Percentiles rank a stretch among this genome's conserved stretches.
Conservation (phyloP, 2,329 filamentous ascomycete species). For the Samsoniella hepiali region DNA sequence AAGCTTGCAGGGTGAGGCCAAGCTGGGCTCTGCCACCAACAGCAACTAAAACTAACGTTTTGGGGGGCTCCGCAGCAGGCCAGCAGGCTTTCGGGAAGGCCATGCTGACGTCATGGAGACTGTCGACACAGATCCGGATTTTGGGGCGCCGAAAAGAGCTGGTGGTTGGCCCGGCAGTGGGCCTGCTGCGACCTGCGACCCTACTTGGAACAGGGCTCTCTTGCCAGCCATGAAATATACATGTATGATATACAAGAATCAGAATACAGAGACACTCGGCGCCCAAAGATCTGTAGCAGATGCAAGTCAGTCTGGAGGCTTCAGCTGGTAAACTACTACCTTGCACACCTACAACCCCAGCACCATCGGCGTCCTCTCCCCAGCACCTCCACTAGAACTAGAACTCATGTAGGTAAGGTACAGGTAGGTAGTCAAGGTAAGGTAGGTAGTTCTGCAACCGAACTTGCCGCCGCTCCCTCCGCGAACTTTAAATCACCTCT, state of each 20-base stretch:
- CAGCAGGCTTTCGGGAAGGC: neutral
- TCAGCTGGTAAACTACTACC: too few species aligned
- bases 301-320: too few species aligned
- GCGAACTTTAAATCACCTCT: neutral
- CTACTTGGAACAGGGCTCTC: neutral
- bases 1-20: neutral
- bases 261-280: too few species aligned
- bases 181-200: neutral
- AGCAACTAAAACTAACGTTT: neutral
- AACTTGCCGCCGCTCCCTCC: neutral
- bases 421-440: too few species aligned
- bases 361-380: too few species aligned
- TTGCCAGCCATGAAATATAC: neutral
- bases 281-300: too few species aligned
- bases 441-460: neutral
- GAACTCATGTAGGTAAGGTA: too few species aligned
- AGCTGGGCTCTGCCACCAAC: conserved; percentile 1
- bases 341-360: too few species aligned
- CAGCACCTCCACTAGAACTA: too few species aligned
- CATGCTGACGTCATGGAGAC: conserved; percentile 26
- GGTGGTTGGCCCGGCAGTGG: conserved; percentile 14
- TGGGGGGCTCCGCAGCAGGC: neutral
- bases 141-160: conserved; percentile 12
- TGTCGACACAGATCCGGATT: conserved; percentile 15
- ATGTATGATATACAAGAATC: too few species aligned